Conservation (phyloP, 2,329 filamentous ascomycete genomes). For the Penicillium sp. region DNA sequence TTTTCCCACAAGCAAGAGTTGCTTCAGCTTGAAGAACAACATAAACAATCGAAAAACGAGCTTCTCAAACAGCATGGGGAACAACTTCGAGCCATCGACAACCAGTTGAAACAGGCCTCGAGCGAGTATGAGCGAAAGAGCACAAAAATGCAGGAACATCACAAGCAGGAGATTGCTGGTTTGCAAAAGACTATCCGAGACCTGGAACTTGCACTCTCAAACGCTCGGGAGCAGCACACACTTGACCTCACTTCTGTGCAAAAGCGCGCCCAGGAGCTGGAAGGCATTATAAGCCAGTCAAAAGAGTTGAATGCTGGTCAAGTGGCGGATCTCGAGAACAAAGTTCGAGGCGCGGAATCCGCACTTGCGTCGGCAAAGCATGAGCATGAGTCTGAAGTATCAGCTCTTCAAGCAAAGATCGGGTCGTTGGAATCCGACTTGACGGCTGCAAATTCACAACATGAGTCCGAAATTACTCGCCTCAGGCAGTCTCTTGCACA, state of each 20-base stretch:
- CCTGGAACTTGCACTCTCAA: constrained; percentile 46
- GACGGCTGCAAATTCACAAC: constrained; percentile 47
- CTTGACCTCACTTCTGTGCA: constrained; percentile 55
- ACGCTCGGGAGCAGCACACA: constrained; percentile 48
- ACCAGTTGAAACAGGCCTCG: constrained; percentile 42
- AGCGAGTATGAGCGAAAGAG: constrained; percentile 38
- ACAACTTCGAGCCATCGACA: constrained; percentile 44
- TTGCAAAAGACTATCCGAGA: constrained; percentile 55
- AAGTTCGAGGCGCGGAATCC: constrained; percentile 53
- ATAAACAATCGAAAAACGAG: constrained; percentile 39
- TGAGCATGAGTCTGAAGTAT: constrained; percentile 50
- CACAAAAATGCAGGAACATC: constrained; percentile 33
- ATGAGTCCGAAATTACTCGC: constrained; percentile 56
- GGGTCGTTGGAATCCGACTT: constrained; percentile 49
- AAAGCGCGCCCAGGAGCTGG: constrained; percentile 53
- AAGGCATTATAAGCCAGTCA: constrained; percentile 45
- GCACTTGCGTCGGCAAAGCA: constrained; percentile 44
- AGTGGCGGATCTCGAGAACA: constrained; percentile 54
- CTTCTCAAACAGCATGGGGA: constrained; percentile 40
- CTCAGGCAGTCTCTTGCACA: constrained; percentile 53
- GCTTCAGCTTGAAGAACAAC: constrained; percentile 41
- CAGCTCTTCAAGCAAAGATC: constrained; percentile 53
- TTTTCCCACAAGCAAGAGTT: constrained; percentile 63
- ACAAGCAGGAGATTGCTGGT: constrained; percentile 59
- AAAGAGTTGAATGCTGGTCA: constrained; percentile 58